Base-by-base conservation (phyloP, 2,329 filamentous ascomycete genomes). In the Colletotrichum eleusines region DNA sequence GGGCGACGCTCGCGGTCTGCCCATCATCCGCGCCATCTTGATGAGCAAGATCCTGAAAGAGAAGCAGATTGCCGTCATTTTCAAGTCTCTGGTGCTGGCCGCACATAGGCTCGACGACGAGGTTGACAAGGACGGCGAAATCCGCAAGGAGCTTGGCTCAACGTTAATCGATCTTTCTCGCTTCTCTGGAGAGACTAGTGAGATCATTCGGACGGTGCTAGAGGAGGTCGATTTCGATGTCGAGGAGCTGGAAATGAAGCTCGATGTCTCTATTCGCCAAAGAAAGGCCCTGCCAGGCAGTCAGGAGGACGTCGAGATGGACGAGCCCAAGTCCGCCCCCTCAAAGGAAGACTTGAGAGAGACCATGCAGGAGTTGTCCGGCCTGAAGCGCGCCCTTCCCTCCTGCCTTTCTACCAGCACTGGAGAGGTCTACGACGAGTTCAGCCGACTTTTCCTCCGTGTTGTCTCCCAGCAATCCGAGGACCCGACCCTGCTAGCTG, bases 231-330 rank as follows among this genome's bases (percentile, higher is more conserved):
- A 91, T 16, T 86, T 94, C 71, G 91, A 96, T 76, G 87, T 96
- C 54, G 89, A 94, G 71, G 87, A 90, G 58, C 82, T 96, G 23
- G 93, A 96, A 80, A 87, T 93, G 81, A 91, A 89, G 74, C 84
- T 97, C 26, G 91, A 93, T 66, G 88, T 91, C 11, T 88, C 90
- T 12, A 88, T 95, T 72, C 88, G 91, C 50, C 87, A 87, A 9
- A 83, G 75, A 68, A 83, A 87, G 54, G 78, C 85, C 46, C 80
- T 88, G 23, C 82, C 86, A n/a, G 83, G 84, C 62, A 74, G 83
- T 2, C 78, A 82, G 58, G 85, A 87, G 35, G 87, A 89, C 73
- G 80, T 83, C 11, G 79, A 84, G 20, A 89, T 89, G 84, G 81
- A 81, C 23, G 84, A 73, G 8, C 72, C 79, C 5, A 73, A 84